These are phyloP conservation scores for Moesziomyces antarcticus DNA, from an alignment of 1,284 basidiomycete species.

Conservation along the genomic window DNA sequence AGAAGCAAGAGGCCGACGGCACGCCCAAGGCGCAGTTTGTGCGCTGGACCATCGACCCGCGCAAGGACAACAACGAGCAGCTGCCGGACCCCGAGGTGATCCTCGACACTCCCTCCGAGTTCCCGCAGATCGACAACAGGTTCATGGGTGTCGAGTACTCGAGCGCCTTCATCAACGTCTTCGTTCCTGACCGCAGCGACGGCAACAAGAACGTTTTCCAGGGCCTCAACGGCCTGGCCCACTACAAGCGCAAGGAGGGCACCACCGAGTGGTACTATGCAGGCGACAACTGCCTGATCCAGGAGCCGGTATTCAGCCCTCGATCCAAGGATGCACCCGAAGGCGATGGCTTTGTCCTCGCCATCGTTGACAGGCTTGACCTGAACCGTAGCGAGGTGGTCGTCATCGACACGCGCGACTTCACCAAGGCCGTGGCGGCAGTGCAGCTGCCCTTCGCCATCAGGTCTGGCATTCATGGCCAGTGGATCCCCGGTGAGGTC, in stretches of 20 bases:
- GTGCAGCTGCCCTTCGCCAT: constrained; percentile 28
- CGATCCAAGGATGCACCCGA: constrained; percentile 33
- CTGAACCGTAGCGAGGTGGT: constrained; percentile 37
- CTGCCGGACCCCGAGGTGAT: constrained; percentile 29
- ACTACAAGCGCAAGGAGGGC: constrained; percentile 27
- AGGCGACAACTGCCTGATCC: constrained; percentile 37
- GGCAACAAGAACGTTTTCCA: constrained; percentile 37
- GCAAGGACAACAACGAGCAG: constrained; percentile 24
- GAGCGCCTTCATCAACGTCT: constrained; percentile 36
- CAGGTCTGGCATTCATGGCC: constrained; percentile 27
- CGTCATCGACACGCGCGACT: constrained; percentile 32
- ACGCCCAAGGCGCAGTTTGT: constrained; percentile 27
- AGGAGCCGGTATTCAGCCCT: constrained; percentile 43
- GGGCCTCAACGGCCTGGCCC: constrained; percentile 30
- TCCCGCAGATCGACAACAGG: constrained; percentile 39
- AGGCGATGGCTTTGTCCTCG: constrained; percentile 36
- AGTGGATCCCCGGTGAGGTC: constrained; percentile 27
- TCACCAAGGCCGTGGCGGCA: constrained; percentile 21
- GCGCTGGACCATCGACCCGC: constrained; percentile 35
- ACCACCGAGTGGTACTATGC: constrained; percentile 29
- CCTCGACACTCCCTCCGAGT: constrained; percentile 36
- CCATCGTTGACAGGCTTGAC: constrained; percentile 41
- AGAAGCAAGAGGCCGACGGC: constrained; percentile 22
- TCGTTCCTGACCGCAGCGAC: constrained; percentile 26
- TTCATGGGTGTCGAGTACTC: constrained; percentile 32